Conservation (phyloP, 768 basidiomycete genomes). For the Amanita molliuscula region DNA sequence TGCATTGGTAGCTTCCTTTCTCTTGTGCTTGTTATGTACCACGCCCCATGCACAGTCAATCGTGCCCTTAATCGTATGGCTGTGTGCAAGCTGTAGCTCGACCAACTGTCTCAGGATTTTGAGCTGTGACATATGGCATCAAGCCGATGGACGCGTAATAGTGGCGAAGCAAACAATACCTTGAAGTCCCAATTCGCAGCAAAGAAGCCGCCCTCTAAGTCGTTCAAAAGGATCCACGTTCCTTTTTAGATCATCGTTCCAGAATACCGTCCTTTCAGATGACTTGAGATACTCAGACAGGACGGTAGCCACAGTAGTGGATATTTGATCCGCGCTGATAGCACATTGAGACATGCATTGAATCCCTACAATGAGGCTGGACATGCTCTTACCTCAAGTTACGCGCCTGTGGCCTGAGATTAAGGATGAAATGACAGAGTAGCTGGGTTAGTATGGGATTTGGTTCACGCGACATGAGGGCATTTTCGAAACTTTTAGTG, state of each 20-base stretch:
- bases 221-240: slow-evolving; percentile 70
- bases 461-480: slow-evolving; percentile 61
- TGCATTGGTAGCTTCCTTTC: slow-evolving; percentile 48
- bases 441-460: slow-evolving; percentile 66
- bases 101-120: slow-evolving; percentile 77
- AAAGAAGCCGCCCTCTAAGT: slow-evolving; percentile 68
- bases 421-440: slow-evolving; percentile 68
- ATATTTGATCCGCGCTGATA: slow-evolving; percentile 71
- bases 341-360: slow-evolving; percentile 20
- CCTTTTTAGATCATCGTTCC: slow-evolving; percentile 56
- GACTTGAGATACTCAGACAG: slow-evolving; percentile 66
- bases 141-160: slow-evolving; percentile 10
- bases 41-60: slow-evolving; percentile 87
- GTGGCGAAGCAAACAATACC: slow-evolving; percentile 33
- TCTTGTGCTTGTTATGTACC: slow-evolving; percentile 77
- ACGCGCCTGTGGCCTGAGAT: slow-evolving; percentile 82
- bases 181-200: slow-evolving; percentile 75
- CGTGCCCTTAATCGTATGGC: slow-evolving; percentile 51
- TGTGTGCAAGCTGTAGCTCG: slow-evolving; percentile 71
- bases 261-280: slow-evolving; percentile 68
- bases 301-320: slow-evolving; percentile 58
- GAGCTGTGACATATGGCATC: slow-evolving; percentile 37
- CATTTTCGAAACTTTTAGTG: slow-evolving; percentile 60
- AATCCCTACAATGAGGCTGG: slow-evolving; percentile 14
- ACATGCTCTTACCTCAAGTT: slow-evolving; percentile 67